These are phyloP conservation scores for Geotrichum candidum DNA, from an alignment of 1,139 yeast genomes.

Conservation along the genomic window DNA sequence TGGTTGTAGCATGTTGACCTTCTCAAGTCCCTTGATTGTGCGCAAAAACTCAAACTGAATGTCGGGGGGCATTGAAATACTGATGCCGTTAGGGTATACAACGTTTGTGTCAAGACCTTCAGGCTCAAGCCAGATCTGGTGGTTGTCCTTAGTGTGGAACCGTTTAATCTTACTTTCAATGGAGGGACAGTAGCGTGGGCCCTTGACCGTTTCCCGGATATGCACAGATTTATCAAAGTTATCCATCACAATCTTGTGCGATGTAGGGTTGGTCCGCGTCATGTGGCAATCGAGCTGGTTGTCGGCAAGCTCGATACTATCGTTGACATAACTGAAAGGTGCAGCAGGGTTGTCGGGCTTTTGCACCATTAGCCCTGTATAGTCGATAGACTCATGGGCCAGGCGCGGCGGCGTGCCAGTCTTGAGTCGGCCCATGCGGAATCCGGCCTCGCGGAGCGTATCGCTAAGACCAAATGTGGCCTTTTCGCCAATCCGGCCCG, in stretches of 20 bases:
- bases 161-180: slow-evolving; percentile 83
- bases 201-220: slow-evolving; percentile 88
- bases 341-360: slow-evolving; percentile 74
- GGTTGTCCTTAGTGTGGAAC: slow-evolving; percentile 69
- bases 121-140: slow-evolving; percentile 92
- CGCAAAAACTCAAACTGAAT: slow-evolving; percentile 70
- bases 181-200: slow-evolving; percentile 97
- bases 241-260: slow-evolving; percentile 62
- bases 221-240: slow-evolving; percentile 83
- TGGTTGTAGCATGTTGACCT: slow-evolving; percentile 81
- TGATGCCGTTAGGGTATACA: slow-evolving; percentile 93
- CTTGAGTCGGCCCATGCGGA: slow-evolving; percentile 79
- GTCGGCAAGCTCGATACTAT: slow-evolving; percentile 47
- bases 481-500: slow-evolving; percentile 90
- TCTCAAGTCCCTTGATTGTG: slow-evolving; percentile 83
- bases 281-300: slow-evolving; percentile 64
- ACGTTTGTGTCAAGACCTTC: slow-evolving; percentile 84
- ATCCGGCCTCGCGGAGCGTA: slow-evolving; percentile 71
- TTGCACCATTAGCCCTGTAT: slow-evolving; percentile 53
- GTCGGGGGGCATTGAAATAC: slow-evolving; percentile 94
- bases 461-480: slow-evolving; percentile 86
- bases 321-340: slow-evolving; percentile 88
- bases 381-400: slow-evolving; percentile 65
- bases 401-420: slow-evolving; percentile 97
- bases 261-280: slow-evolving; percentile 67